Base-by-base conservation (phyloP, 768 basidiomycete species). In the Xanthoconium purpureum region DNA sequence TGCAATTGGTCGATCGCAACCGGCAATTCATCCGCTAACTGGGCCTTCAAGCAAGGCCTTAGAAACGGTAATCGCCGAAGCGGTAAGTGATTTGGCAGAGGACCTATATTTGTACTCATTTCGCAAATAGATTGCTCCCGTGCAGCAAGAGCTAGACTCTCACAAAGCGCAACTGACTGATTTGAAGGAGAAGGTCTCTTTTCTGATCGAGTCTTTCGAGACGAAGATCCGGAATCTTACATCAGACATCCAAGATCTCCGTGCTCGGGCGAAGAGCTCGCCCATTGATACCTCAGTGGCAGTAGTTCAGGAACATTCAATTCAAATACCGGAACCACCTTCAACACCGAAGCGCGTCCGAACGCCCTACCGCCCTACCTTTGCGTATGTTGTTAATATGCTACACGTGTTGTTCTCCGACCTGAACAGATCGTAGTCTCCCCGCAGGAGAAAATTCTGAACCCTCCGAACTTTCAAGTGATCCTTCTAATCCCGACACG, bases 111-210 rank as follows among this genome's bases (percentile, higher is more conserved):
- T 15, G 15, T 43, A 52, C 59, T 55, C 50, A 68, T 36, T 13
- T 36, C 13, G 32, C 57, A 52, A 57, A 36, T 47, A 84, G 83
- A 61, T 83, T 53, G 76, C 74, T 37, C 83, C 85, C 17, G 64
- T 87, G 14, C 75, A 80, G 51, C 75, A 77, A 48, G 82, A 82
- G 61, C 64, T 83, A 20, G 71, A 78, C 53, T 68, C 72, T 4
- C 72, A 84, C 49, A 78, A 77, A 65, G 65, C 73, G 35, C 80
- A 84, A 62, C 63, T 83, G 20, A 71, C 58, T 30, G 68, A 73
- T 39, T 52, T 71, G 13, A 72, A 61, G 54, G 64, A 72, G 37
- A 71, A 70, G 46, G 61, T 71, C 15, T 56, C 72, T 49, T 59
- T 55, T 51, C 18, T 71, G 50, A 58, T 71, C 15, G 66, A 67